phyloP scores from a whole-genome alignment of 768 basidiomycete genomes.

The Strobilomyces confusus region DNA sequence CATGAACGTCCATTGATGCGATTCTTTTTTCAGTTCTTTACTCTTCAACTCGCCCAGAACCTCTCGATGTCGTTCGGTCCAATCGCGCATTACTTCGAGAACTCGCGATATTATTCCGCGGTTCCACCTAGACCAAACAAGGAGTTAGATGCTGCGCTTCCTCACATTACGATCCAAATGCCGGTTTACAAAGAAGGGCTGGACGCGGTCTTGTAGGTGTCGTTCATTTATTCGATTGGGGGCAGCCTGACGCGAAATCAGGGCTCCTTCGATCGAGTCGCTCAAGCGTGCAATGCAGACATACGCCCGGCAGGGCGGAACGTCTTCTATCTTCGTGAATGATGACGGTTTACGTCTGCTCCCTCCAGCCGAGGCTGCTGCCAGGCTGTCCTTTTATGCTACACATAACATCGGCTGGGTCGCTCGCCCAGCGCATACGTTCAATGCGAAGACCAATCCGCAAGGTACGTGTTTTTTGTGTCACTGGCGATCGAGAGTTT shows the following conservation, averaged over 20 bases:
- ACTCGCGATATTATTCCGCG: conserved; percentile 54
- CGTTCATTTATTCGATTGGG: conserved; percentile 1
- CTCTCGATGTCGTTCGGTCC: conserved; percentile 45
- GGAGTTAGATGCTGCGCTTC: conserved; percentile 40
- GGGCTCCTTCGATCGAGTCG: conserved; percentile 48
- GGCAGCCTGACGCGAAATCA: conserved; percentile 4
- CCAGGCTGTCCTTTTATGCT: conserved; percentile 50
- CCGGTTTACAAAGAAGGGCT: conserved; percentile 56
- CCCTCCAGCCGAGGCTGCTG: conserved; percentile 41
- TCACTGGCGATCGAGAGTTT: conserved; percentile 34
- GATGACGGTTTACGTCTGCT: conserved; percentile 60
- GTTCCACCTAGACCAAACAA: conserved; percentile 40
- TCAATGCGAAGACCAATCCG: conserved; percentile 41
- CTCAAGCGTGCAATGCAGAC: conserved; percentile 60
- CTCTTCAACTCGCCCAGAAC: conserved; percentile 39
- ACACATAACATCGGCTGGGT: conserved; percentile 58
- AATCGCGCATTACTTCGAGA: conserved; percentile 47
- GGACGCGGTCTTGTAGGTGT: conserved; percentile 46
- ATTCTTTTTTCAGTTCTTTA: conserved; percentile 34
- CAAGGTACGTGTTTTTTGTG: conserved; percentile 34
- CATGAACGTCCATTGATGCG: neutral
- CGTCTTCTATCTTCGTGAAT: conserved; percentile 54
- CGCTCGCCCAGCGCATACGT: conserved; percentile 49
- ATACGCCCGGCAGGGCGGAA: conserved; percentile 63
- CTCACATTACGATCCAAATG: conserved; percentile 52